Base-by-base conservation (phyloP, 1,284 basidiomycete species). In the Rhodotorula sp. region DNA sequence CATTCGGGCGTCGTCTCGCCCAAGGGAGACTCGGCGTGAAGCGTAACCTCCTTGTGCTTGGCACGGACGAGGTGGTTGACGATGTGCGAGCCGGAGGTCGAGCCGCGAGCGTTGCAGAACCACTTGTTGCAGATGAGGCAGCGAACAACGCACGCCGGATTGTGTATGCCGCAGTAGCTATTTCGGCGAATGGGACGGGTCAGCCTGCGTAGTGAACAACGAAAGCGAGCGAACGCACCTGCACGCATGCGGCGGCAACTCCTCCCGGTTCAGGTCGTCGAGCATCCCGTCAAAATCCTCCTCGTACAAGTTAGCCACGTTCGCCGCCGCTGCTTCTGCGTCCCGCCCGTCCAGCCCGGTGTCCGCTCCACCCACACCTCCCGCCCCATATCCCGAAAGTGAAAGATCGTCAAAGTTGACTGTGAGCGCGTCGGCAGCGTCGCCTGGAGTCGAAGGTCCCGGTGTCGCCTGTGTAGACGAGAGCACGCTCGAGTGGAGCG, bases 101-200 rank as follows among this genome's bases (percentile, higher is more conserved):
- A 95, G 63, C 95, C 94, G 62, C 95, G 87, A n/a, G 95, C 95
- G 81, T 99, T 99, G 85, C 96, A 99, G 81, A 99, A 99, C 94
- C 95, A 99, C 81, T 99, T 99, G 67, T 87, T 87, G 81, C 96
- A 99, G 62, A 94, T 82, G 46, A 98, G 85, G 78, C 96, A 99
- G 82, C 96, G 95, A 71, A 99, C 95, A 24, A 99, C 96, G 62
- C 92, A 95, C 7, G 93, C 89, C 2, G 95, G 93, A 65, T 92
- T 95, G 81, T 98, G 94, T 62, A 99, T 96, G n/a, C 95, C 95
- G 78, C 95, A 99, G 80, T 99, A 99, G 79, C 93, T 95, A n/a
- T 72, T 54, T 34, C 4, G 15, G n/a, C 0, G 20, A 0, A 2
- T 28, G 13, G 8, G 7, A 28, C n/a, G n/a, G 24, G 26, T 64